These are phyloP conservation scores for Nigrospora sphaerica DNA, from an alignment of 2,329 filamentous ascomycete genomes.

Conservation along the genomic window DNA sequence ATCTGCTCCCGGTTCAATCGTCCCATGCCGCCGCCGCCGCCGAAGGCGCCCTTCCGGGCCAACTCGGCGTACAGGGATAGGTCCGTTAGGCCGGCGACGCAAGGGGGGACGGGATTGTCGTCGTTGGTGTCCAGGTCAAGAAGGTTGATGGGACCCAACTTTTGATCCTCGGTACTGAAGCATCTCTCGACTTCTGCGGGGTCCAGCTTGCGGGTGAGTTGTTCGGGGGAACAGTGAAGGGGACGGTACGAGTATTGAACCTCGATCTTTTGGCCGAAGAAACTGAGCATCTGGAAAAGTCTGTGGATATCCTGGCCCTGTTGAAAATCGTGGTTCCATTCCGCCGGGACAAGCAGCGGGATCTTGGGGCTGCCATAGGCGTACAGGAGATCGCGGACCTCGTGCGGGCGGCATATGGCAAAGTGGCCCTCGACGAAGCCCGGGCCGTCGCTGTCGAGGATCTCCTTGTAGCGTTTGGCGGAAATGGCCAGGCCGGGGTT, in stretches of 20 bases:
- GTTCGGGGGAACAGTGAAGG: neutral
- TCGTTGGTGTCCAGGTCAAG: constrained; percentile 2
- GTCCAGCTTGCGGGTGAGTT: constrained; percentile 1
- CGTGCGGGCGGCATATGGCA: constrained; percentile 1
- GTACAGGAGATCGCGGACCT: neutral
- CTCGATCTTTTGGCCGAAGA: constrained; percentile 1
- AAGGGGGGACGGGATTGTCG: neutral
- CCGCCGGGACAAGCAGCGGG: neutral
- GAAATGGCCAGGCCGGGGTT: constrained; percentile 1
- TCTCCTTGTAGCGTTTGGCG: neutral
- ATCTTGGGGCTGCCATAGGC: neutral
- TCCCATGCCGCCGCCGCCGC: neutral
- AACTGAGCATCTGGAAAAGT: neutral
- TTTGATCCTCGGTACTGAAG: neutral
- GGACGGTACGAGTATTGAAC: constrained; percentile 2
- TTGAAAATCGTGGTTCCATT: neutral
- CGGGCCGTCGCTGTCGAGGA: neutral
- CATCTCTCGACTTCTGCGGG: constrained; percentile 1
- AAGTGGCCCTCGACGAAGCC: constrained; percentile 2
- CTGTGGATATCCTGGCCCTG: neutral
- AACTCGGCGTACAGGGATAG: neutral
- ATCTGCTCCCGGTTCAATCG: neutral
- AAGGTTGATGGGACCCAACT: constrained; percentile 1
- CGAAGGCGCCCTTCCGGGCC: neutral
- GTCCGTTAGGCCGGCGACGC: neutral